Conservation (phyloP, 78 protist genomes). For the Diacronema lutheri region DNA sequence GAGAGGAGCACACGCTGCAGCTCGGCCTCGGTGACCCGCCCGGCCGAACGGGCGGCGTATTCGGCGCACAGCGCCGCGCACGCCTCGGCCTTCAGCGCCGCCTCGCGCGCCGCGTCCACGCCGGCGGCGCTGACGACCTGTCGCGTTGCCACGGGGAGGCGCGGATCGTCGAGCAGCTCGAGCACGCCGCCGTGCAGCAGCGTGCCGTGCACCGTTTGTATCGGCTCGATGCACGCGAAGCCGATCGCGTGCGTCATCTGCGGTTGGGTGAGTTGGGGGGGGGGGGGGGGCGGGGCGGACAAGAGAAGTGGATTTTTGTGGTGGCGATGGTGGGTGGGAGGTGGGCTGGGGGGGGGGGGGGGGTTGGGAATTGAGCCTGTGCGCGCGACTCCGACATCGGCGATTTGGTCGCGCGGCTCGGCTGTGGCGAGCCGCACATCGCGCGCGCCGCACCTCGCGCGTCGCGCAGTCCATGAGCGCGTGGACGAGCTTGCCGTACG, state of each 20-base stretch:
- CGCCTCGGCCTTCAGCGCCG: conserved; percentile 66
- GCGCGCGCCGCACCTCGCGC: not conserved
- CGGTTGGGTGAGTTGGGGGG: too few species aligned
- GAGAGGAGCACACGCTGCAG: not conserved
- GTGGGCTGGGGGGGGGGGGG: too few species aligned
- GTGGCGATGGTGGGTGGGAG: too few species aligned
- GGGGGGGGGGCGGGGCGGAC: too few species aligned
- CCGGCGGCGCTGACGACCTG: conserved; percentile 10
- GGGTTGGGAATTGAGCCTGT: too few species aligned
- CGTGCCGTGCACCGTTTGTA: conserved; percentile 66
- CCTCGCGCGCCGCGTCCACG: conserved; percentile 42
- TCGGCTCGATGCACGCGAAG: conserved; percentile 32
- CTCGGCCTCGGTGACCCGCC: not conserved
- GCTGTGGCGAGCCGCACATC: too few species aligned
- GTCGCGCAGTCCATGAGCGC: conserved; percentile 6
- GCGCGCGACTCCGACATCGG: too few species aligned
- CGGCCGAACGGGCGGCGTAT: conserved; percentile 26
- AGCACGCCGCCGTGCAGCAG: conserved; percentile 23
- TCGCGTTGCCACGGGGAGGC: conserved; percentile 7
- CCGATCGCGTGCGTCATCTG: too few species aligned
- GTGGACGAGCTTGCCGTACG: conserved; percentile 58
- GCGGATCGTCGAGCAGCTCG: conserved; percentile 54
- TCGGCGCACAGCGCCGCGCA: conserved; percentile 45
- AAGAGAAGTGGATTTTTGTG: too few species aligned
- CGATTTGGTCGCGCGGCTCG: too few species aligned